Percentiles rank a stretch among this genome's conserved stretches.
Evolutionary conservation across 2,329 filamentous ascomycete genomes (phyloP).

Genomic region (Xylariaceae sp.): DNA sequence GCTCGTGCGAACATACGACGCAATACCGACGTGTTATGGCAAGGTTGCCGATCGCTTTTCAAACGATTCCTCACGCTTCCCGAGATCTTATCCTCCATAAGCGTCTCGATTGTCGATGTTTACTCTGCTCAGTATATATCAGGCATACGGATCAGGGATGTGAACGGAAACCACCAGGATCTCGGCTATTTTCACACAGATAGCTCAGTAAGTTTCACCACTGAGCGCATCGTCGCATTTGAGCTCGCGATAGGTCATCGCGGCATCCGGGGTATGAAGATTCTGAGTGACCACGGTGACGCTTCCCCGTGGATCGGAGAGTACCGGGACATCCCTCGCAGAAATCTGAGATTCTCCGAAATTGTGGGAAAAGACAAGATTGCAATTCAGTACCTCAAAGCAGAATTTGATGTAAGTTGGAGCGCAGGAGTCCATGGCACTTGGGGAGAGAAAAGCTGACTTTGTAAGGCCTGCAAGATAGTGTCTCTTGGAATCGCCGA

Average conservation of each 20-base stretch:
- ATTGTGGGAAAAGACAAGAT: background rate
- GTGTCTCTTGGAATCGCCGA: background rate
- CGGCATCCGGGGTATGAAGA: slow-evolving; percentile 3
- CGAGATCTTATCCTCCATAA: slow-evolving; percentile 2
- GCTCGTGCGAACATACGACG: background rate
- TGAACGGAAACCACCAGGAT: background rate
- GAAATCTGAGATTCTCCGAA: background rate
- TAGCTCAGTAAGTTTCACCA: slow-evolving; percentile 1
- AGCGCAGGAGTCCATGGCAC: background rate
- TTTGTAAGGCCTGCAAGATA: background rate
- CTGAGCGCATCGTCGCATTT: slow-evolving; percentile 2
- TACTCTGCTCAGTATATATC: background rate
- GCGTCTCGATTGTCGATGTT: slow-evolving; percentile 1
- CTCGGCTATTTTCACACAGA: background rate
- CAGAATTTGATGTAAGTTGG: background rate
- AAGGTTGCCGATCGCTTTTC: background rate
- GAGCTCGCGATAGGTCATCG: slow-evolving; percentile 4
- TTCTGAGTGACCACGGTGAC: slow-evolving; percentile 1
- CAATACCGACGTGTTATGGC: background rate
- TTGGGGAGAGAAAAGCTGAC: background rate
- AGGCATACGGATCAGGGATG: background rate
- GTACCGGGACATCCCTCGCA: slow-evolving; percentile 1
- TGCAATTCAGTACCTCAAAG: background rate
- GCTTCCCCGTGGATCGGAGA: slow-evolving; percentile 5
- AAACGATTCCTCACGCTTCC: slow-evolving; percentile 2